Percentiles rank a stretch among this genome's conserved stretches.
These are phyloP conservation scores for Erodium maritimum DNA, from an alignment of 345 rosid species.

Conservation along the genomic window DNA sequence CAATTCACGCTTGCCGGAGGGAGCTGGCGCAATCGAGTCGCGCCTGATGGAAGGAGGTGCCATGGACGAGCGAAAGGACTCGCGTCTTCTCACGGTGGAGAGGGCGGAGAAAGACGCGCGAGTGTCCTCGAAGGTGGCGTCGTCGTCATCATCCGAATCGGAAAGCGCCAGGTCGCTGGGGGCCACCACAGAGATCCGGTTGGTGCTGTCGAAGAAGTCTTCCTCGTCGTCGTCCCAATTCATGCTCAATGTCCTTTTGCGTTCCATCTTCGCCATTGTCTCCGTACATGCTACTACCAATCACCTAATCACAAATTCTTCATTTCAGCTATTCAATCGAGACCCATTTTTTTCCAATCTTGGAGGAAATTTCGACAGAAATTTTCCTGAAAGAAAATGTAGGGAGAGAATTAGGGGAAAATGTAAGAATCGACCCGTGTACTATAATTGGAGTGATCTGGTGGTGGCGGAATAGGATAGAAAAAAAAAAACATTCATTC, in stretches of 20 bases:
- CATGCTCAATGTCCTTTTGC: constrained; percentile 55
- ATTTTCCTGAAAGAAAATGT: too few species aligned
- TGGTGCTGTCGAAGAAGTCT: constrained; percentile 45
- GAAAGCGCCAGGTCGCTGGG: constrained; percentile 32
- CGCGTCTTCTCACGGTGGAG: constrained; percentile 12
- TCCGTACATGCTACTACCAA: too few species aligned
- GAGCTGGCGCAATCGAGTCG: not conserved
- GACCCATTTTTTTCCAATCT: not conserved
- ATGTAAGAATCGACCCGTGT: not conserved
- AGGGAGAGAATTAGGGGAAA: not conserved
- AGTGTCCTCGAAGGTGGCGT: constrained; percentile 55
- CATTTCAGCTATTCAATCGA: too few species aligned
- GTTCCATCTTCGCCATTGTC: constrained; percentile 24
- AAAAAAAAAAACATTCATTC: not conserved
- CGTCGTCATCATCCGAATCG: constrained; percentile 26
- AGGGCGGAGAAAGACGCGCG: constrained; percentile 55
- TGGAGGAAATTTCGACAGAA: not conserved
- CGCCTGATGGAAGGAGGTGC: constrained; percentile 11
- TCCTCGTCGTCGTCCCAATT: constrained; percentile 69
- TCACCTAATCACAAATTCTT: too few species aligned
- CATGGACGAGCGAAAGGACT: not conserved
- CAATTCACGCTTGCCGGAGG: too few species aligned
- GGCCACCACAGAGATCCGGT: constrained; percentile 44
- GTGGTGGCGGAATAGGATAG: not conserved
- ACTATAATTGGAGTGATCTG: not conserved